Evolutionary conservation across 2,329 filamentous ascomycete species (phyloP), one percentile per base, ranked within the genome.

Genomic region (Celoporthe dispersa): DNA sequence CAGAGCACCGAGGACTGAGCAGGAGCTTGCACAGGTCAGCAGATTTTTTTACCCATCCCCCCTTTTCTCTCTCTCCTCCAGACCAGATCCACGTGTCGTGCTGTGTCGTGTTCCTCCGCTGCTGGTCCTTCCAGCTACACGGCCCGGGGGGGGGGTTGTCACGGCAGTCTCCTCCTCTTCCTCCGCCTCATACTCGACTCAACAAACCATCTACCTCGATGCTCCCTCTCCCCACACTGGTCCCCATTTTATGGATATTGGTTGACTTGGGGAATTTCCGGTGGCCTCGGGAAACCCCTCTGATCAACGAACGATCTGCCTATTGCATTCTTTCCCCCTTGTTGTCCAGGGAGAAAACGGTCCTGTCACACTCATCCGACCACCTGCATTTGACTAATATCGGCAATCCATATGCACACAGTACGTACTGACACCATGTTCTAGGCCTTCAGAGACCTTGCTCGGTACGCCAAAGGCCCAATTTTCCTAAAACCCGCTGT

Each of bases 401-500:
- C 5, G 25, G 39, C 37, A 63, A 44, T 9, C 60, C n/a, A 55
- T 25, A 28, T 31, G 16, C 53, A 31, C 53, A 57, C 25, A 57
- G 53, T 57, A 28, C 11, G 12, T 68, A 67, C 70, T 70, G 63
- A 70, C 68, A 60, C 44, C 25, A 28, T 41, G 74, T 71, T 78
- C 75, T 75, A 79, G 77, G 75, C 76, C 72, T 74, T 78, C 33
- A 74, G 69, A 75, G 77, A 79, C 71, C 77, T 79, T 68, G 75
- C 77, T 62, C 77, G 77, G 77, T 79, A 76, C 73, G 75, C 68
- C 67, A 72, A 60, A 73, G 35, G 33, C 39, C 60, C 59, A 19
- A 41, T 33, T 33, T 62, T 39, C 35, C 16, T 22, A 35, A 22
- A 57, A 66, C 31, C n/a, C 28, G 48, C 31, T 48, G 41, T 44